These are phyloP conservation scores for Starmerella tilneyi DNA, from an alignment of 805 yeast species.

Conservation along the genomic window DNA sequence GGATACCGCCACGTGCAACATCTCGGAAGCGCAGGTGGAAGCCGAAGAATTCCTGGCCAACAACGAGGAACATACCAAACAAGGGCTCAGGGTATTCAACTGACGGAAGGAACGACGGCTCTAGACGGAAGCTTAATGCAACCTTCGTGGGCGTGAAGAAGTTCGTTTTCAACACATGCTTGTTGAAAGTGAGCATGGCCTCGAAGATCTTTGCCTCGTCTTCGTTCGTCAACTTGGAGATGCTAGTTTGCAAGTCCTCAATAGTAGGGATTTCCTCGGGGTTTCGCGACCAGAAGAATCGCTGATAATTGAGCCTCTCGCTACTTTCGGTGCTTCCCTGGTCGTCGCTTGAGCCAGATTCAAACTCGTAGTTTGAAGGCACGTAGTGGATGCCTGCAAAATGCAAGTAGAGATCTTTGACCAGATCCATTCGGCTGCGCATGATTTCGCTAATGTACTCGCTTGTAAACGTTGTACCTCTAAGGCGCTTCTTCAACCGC, in stretches of 20 bases:
- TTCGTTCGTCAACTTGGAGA: conserved; percentile 59
- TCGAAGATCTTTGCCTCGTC: conserved; percentile 71
- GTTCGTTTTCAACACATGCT: conserved; percentile 81
- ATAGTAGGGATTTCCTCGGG: conserved; percentile 49
- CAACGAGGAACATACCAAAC: conserved; percentile 88
- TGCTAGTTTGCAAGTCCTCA: conserved; percentile 34
- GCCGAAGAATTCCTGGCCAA: conserved; percentile 94
- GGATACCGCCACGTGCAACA: conserved; percentile 95
- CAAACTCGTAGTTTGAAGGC: conserved; percentile 34
- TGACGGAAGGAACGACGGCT: conserved; percentile 74
- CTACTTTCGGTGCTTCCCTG: conserved; percentile 25
- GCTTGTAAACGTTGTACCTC: conserved; percentile 88
- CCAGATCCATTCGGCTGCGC: conserved; percentile 55
- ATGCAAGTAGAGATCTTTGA: conserved; percentile 75
- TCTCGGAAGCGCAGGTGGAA: conserved; percentile 96
- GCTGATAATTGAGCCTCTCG: conserved; percentile 33
- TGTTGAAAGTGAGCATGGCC: conserved; percentile 75
- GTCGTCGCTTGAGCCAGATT: conserved; percentile 1
- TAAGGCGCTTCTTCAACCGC: conserved; percentile 74
- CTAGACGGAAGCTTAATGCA: conserved; percentile 83
- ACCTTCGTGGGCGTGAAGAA: conserved; percentile 90
- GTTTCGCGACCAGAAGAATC: conserved; percentile 21
- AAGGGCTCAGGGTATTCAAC: conserved; percentile 88
- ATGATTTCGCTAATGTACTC: conserved; percentile 71
- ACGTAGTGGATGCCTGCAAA: conserved; percentile 87